Base-by-base conservation (phyloP, 306 rosid genomes). In the Sicyos edulis region DNA sequence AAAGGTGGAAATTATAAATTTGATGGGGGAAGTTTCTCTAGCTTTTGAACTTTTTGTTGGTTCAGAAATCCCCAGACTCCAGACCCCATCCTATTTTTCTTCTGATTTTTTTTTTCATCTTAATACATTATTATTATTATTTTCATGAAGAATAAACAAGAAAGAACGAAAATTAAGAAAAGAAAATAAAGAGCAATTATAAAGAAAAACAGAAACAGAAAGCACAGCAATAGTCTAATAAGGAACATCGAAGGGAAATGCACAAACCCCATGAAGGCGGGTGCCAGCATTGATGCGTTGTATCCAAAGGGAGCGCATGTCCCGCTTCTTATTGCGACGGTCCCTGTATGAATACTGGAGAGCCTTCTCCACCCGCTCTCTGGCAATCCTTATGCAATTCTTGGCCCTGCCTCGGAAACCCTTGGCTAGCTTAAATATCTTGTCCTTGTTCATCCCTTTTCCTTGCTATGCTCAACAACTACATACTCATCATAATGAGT, bases 241-340 rank as follows among this genome's bases (percentile, higher is more conserved):
- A 76, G 29, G 49, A 74, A 62, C 9, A 62, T 58, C 12, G 26
- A 47, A 74, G 21, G 61, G 17, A 24, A 51, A 51, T n/a, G 2
- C 7, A 42, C 88, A 76, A 86, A 93, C 98, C 50, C 98, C 96
- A 44, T 90, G 92, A 55, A 79, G 75, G 76, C 97, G 97, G 37
- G 96, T 88, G 60, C 98, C 98, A 65, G 97, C 98, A 65, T 93
- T 93, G 79, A 90, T 93, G 47, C 97, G 83, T 64, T 86, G 90
- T 68, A 93, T 93, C 98, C 98, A 93, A 66, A 93, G 98, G 32
- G 90, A 85, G n/a, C 97, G 88, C 98, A 93, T 90, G 76, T 93
- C 98, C 4, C 98, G 81, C 84, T 93, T 93, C 87, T 93, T 93
- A 83, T 81, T 90, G 20, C 97, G 88, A 16, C 98, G 96, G 40